Evolutionary conservation across 768 basidiomycete genomes (phyloP).

Genomic region (Leccinellum albellum): DNA sequence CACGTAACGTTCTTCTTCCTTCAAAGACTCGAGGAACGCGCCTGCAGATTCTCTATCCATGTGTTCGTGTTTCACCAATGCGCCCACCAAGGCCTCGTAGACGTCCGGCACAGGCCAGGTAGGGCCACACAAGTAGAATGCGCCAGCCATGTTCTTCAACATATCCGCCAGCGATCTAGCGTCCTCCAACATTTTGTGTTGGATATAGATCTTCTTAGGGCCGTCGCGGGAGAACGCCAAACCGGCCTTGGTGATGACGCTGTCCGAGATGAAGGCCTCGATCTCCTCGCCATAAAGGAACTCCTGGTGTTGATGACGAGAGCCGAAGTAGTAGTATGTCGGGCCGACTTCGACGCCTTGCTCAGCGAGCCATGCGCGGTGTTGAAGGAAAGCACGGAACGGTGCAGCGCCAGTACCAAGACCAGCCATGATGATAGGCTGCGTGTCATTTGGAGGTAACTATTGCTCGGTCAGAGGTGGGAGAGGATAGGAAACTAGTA

Average conservation of each 20-base stretch:
- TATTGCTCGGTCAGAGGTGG: constrained; percentile 30
- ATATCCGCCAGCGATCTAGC: constrained; percentile 70
- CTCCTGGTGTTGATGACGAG: constrained; percentile 91
- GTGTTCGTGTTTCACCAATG: constrained; percentile 69
- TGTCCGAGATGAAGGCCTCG: constrained; percentile 85
- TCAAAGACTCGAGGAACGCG: constrained; percentile 79
- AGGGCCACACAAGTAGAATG: constrained; percentile 96
- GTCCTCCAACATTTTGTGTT: constrained; percentile 96
- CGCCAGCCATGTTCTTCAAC: constrained; percentile 69
- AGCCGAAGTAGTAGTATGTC: constrained; percentile 97
- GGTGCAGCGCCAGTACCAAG: constrained; percentile 98
- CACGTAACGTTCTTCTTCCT: constrained; percentile 97
- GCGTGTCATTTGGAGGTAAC: constrained; percentile 79
- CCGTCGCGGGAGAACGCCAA: constrained; percentile 96
- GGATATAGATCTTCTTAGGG: constrained; percentile 93
- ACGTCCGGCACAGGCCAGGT: constrained; percentile 99
- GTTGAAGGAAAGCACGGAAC: constrained; percentile 98
- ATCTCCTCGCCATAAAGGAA: constrained; percentile 97
- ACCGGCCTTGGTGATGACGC: constrained; percentile 84
- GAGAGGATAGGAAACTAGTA: background rate
- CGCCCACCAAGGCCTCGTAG: constrained; percentile 84
- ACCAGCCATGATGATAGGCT: constrained; percentile 98
- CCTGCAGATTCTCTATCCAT: constrained; percentile 64
- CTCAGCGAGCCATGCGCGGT: constrained; percentile 78
- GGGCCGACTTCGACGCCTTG: constrained; percentile 84